Evolutionary conservation across 768 basidiomycete species (phyloP).

Genomic region (Auriscalpium orientale): DNA sequence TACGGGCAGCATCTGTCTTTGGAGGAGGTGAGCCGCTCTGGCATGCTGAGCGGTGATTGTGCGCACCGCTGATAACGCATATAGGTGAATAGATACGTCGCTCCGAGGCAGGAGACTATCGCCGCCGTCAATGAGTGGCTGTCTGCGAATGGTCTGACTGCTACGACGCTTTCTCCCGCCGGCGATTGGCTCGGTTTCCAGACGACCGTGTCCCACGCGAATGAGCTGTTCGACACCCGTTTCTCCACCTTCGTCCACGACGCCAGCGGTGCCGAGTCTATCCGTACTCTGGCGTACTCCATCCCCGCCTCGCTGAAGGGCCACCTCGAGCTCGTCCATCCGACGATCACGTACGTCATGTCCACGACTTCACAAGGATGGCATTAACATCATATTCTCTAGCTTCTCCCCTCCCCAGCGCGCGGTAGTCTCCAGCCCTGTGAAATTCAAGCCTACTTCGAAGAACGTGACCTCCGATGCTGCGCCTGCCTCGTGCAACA

Average conservation of each 20-base stretch:
- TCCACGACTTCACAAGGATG: not conserved
- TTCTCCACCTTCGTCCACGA: conserved; percentile 22
- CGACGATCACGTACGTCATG: conserved; percentile 19
- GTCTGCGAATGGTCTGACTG: conserved; percentile 15
- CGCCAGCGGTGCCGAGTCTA: conserved; percentile 13
- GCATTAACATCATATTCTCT: not conserved
- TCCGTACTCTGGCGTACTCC: conserved; percentile 26
- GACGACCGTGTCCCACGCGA: conserved; percentile 22
- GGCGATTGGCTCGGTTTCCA: conserved; percentile 23
- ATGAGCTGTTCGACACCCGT: conserved; percentile 23
- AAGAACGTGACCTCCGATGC: not conserved
- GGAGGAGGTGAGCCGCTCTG: not conserved
- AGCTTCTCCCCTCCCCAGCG: no score
- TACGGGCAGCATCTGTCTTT: conserved; percentile 4
- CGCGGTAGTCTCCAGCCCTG: no score
- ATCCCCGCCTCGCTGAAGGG: conserved; percentile 21
- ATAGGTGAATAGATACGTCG: conserved; percentile 3
- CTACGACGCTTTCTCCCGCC: conserved; percentile 19
- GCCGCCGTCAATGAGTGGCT: conserved; percentile 22
- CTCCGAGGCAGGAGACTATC: conserved; percentile 18
- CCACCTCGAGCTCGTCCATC: conserved; percentile 23
- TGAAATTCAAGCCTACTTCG: not conserved
- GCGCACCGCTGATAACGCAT: not conserved
- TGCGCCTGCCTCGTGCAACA: not conserved
- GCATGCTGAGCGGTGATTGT: not conserved